Evolutionary conservation across 2,329 filamentous ascomycete species (phyloP).

Genomic region (Volutella citrinella): DNA sequence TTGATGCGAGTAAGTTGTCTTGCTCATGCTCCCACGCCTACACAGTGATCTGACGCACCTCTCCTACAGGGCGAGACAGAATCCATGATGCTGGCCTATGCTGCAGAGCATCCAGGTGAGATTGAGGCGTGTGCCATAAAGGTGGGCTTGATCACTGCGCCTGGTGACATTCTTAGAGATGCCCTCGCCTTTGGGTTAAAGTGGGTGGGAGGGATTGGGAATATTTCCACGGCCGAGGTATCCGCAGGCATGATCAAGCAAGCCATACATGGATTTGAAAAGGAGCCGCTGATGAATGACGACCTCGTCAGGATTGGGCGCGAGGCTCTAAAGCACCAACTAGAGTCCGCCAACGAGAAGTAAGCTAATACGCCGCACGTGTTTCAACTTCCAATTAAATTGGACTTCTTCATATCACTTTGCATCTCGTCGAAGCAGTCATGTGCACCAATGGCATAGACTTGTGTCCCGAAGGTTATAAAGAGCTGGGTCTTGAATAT

Average conservation of each 20-base stretch:
- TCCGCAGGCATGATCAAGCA: constrained; percentile 43
- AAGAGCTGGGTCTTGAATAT: too few relatives aligned
- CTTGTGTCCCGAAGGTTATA: too few relatives aligned
- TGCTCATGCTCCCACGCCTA: fast-evolving
- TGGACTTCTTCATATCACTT: too few relatives aligned
- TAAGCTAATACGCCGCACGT: too few relatives aligned
- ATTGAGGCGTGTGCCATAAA: constrained; percentile 40
- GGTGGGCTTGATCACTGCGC: constrained; percentile 37
- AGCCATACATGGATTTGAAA: constrained; percentile 42
- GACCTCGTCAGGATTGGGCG: constrained; percentile 39
- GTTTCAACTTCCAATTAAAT: too few relatives aligned
- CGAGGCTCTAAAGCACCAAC: too few relatives aligned
- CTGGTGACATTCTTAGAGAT: constrained; percentile 4
- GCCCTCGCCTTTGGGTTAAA: constrained; percentile 8
- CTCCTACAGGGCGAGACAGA: constrained; percentile 44
- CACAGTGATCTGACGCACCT: not conserved
- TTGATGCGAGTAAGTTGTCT: constrained; percentile 43
- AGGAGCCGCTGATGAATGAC: constrained; percentile 41
- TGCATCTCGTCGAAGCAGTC: too few relatives aligned
- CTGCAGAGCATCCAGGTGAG: constrained; percentile 32
- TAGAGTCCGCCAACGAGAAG: too few relatives aligned
- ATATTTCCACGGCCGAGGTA: constrained; percentile 34
- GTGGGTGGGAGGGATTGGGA: constrained; percentile 27
- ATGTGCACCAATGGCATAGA: too few relatives aligned
- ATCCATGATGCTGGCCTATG: constrained; percentile 38